Percentiles rank a stretch among this genome's conserved stretches.
phyloP scores from a whole-genome alignment of 768 basidiomycete genomes.

The Lactifluus piperatus region DNA sequence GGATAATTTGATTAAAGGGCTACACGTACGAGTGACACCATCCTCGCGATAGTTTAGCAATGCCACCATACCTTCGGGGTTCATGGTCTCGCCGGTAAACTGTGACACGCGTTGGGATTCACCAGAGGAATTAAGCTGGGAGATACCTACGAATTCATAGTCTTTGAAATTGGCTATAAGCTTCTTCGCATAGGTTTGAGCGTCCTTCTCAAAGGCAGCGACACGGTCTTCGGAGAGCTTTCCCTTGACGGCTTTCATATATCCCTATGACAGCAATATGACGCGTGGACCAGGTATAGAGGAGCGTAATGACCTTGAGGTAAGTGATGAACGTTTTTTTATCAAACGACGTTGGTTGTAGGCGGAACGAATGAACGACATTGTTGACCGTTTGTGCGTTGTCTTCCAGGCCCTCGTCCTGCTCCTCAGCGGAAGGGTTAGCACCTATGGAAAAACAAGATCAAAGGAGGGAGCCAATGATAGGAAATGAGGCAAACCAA shows the following conservation, averaged over 20 bases:
- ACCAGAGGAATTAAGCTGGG: neutral
- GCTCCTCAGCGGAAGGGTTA: slow-evolving; percentile 88
- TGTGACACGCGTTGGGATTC: slow-evolving; percentile 23
- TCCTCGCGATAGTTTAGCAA: slow-evolving; percentile 92
- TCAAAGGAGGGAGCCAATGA: neutral
- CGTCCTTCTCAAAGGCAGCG: slow-evolving; percentile 73
- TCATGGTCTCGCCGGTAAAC: slow-evolving; percentile 69
- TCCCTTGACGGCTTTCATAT: slow-evolving; percentile 88
- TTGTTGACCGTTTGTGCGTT: slow-evolving; percentile 79
- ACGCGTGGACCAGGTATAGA: neutral
- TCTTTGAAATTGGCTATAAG: slow-evolving; percentile 85
- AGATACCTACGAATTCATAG: slow-evolving; percentile 73
- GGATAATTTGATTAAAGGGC: neutral
- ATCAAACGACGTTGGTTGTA: slow-evolving; percentile 74
- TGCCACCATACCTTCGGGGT: slow-evolving; percentile 89
- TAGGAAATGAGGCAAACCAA: slow-evolving; percentile 26
- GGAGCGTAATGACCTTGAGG: slow-evolving; percentile 54
- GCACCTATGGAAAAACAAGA: slow-evolving; percentile 46
- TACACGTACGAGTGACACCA: slow-evolving; percentile 65
- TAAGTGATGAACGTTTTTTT: slow-evolving; percentile 80
- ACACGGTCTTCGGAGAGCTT: slow-evolving; percentile 55
- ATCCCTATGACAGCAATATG: slow-evolving; percentile 40
- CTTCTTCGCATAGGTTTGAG: slow-evolving; percentile 75
- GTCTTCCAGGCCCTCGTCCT: slow-evolving; percentile 72
- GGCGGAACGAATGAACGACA: slow-evolving; percentile 85